Percentiles rank a stretch among this genome's conserved stretches.
Evolutionary conservation across 345 rosid genomes (phyloP).

Genomic region (Boechera stricta): DNA sequence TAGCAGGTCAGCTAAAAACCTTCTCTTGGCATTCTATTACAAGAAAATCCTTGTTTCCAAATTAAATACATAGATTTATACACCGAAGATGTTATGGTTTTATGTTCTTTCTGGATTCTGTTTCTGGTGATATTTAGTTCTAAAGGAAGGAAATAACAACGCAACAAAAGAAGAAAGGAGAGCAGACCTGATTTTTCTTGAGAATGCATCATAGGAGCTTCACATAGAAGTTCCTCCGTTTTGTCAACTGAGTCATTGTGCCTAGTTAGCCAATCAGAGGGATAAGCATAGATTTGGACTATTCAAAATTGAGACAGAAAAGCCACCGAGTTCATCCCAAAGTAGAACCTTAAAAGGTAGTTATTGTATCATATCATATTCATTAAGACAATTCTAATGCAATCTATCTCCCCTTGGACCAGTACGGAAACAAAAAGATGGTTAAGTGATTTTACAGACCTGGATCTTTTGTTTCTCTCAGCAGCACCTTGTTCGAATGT

Average conservation of each 20-base stretch:
- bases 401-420: constrained; percentile 5
- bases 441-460: constrained; percentile 46
- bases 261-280: constrained; percentile 43
- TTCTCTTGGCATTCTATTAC: not conserved
- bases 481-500: constrained; percentile 47
- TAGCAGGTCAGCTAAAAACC: constrained; percentile 16
- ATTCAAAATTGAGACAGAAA: not conserved
- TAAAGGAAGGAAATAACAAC: constrained; percentile 10
- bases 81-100: constrained; percentile 2
- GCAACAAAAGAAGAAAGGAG: constrained; percentile 26
- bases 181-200: constrained; percentile 57
- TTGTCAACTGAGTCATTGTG: constrained; percentile 43
- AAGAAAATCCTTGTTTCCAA: not conserved
- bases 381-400: constrained; percentile 5
- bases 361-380: not conserved
- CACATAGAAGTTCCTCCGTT: constrained; percentile 46
- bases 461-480: constrained; percentile 42
- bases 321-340: constrained; percentile 4
- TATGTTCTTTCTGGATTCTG: constrained; percentile 10
- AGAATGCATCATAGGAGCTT: constrained; percentile 40
- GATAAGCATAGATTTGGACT: constrained; percentile 9
- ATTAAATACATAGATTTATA: not conserved
- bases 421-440: not conserved
- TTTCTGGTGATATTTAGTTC: not conserved
- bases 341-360: not conserved